Conservation (phyloP, 2,329 filamentous ascomycete genomes). For the Xylaria sp. region DNA sequence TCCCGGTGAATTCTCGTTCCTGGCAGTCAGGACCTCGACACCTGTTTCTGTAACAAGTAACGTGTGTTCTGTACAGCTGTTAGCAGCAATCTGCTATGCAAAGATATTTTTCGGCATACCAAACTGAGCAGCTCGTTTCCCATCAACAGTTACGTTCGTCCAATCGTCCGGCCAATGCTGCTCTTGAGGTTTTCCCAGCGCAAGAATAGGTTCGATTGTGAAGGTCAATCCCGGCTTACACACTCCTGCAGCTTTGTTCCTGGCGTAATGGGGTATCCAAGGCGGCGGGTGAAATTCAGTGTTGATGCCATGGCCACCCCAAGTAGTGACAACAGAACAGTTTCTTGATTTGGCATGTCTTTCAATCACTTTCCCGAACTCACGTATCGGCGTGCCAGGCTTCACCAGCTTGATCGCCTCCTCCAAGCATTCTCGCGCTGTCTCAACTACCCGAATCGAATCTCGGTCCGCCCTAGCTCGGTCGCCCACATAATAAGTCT, state of each 20-base stretch:
- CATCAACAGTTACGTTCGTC: slow-evolving; percentile 93
- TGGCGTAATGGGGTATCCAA: slow-evolving; percentile 95
- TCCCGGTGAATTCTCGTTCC: slow-evolving; percentile 75
- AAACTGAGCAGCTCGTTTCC: slow-evolving; percentile 90
- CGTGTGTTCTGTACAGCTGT: slow-evolving; percentile 68
- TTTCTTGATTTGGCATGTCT: slow-evolving; percentile 84
- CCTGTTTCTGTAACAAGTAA: slow-evolving; percentile 83
- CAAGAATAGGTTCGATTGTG: slow-evolving; percentile 99
- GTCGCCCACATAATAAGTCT: slow-evolving; percentile 97
- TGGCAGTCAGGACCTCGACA: slow-evolving; percentile 80
- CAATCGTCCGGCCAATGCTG: slow-evolving; percentile 98
- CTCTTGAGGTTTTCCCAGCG: slow-evolving; percentile 85
- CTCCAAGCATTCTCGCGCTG: slow-evolving; percentile 85
- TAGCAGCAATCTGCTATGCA: background rate
- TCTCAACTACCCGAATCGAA: slow-evolving; percentile 86
- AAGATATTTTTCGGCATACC: slow-evolving; percentile 57
- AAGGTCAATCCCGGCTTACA: slow-evolving; percentile 98
- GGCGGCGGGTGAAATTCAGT: slow-evolving; percentile 91
- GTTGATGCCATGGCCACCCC: slow-evolving; percentile 96
- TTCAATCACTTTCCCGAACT: slow-evolving; percentile 93
- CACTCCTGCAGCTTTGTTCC: slow-evolving; percentile 94
- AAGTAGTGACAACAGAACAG: slow-evolving; percentile 92
- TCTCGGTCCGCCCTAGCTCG: slow-evolving; percentile 84
- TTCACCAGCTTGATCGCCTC: slow-evolving; percentile 90
- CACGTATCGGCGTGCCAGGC: slow-evolving; percentile 88